A percentile compares a stretch with the other conserved stretches of the same genome.
Conservation (phyloP, 495 filamentous ascomycete genomes). For the Aspergillus cavernicola region DNA sequence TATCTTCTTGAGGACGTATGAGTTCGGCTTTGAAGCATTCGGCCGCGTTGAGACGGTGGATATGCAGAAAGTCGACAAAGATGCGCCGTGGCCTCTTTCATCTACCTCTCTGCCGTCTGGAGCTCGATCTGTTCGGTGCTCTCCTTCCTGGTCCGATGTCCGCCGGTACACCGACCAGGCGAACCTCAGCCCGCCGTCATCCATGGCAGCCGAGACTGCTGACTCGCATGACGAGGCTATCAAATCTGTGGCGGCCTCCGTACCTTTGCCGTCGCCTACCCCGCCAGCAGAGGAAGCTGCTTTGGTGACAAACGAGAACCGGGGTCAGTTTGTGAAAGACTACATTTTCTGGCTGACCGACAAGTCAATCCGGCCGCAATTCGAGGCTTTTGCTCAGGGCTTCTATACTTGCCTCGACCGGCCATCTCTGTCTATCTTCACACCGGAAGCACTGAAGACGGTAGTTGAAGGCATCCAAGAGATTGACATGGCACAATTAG, state of each 20-base stretch:
- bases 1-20: constrained; percentile 75
- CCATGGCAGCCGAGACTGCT: constrained; percentile 23
- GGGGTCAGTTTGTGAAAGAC: constrained; percentile 73
- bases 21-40: constrained; percentile 72
- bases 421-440: constrained; percentile 67
- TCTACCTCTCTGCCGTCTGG: constrained; percentile 5
- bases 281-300: constrained; percentile 31
- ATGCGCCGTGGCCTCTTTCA: constrained; percentile 35
- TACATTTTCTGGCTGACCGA: constrained; percentile 84
- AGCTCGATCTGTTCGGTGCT: constrained; percentile 9
- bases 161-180: constrained; percentile 20
- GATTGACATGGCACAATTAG: constrained; percentile 70
- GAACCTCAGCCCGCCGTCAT: constrained; percentile 22
- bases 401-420: constrained; percentile 73
- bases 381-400: constrained; percentile 74
- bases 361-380: constrained; percentile 72
- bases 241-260: constrained; percentile 19
- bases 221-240: constrained; percentile 18
- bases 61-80: constrained; percentile 46
- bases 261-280: constrained; percentile 20
- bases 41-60: constrained; percentile 54
- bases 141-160: constrained; percentile 26
- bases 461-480: constrained; percentile 78
- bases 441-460: constrained; percentile 62
- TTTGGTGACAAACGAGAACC: constrained; percentile 71